Evolutionary conservation across 2,329 filamentous ascomycete genomes (phyloP), one percentile per base, ranked within the genome.

Genomic region (Teratosphaeriaceae sp.): DNA sequence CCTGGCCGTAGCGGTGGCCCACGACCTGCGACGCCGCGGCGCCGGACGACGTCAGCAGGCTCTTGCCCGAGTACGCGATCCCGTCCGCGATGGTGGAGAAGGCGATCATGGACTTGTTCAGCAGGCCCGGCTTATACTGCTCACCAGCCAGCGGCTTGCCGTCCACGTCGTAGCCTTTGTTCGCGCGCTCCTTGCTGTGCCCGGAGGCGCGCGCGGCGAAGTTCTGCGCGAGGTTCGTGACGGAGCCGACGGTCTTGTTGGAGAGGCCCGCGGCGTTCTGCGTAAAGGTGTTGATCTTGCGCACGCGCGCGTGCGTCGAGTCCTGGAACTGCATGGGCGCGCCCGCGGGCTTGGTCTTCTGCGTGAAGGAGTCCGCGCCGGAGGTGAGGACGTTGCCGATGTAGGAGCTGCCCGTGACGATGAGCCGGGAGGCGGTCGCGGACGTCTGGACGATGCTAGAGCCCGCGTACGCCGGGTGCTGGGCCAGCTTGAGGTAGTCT

Each of bases 21-120:
- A 97, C 87, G 40, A 96, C 82, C 1, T 83, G 86, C 26, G 80
- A 88, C 19, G 90, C 84, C n/a, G 90, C 88, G 1, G 76, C 74
- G 3, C 86, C 84, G 2, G 84, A 79, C 8, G 82, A 82, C 3
- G 76, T 78, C 22, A 98, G 73, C 22, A 98, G 70, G 49, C 80
- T 85, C 41, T 84, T 83, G 1, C 88, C 85, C 1, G 87, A 85
- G 54, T 94, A 84, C 53, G 95, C 89, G 45, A 97, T 85, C 27
- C 92, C 92, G 58, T 98, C 92, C 19, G 88, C 86, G 34, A 98
- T 79, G 0, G 92, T 98, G 29, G 85, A 88, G 64, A 97, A 97
- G 0, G 92, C 92, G 71, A 98, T 97, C 70, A 98, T 72, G 49
- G 83, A 88, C 74, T 95, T 96, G 70, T 98, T 98, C 52, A 98